Evolutionary conservation across 306 rosid genomes (phyloP).

Genomic region (Prunus campanulata): DNA sequence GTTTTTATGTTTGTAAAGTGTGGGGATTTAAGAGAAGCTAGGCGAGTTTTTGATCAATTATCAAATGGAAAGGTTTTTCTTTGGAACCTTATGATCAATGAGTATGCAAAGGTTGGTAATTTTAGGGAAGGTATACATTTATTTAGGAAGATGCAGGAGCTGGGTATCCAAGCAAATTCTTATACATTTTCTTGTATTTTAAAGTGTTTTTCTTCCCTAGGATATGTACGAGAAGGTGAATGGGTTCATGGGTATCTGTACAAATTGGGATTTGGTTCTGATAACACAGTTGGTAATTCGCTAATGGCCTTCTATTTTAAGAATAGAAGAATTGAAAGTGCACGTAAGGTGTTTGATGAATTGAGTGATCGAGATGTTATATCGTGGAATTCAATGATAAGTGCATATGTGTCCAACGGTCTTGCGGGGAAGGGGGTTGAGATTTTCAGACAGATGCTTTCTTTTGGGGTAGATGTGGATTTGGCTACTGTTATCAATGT

Average conservation of each 20-base stretch:
- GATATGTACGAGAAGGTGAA: slow-evolving; percentile 42
- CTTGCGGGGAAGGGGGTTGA: slow-evolving; percentile 40
- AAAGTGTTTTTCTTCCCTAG: slow-evolving; percentile 60
- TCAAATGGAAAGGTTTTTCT: slow-evolving; percentile 52
- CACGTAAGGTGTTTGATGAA: slow-evolving; percentile 67
- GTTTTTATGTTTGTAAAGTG: slow-evolving; percentile 72
- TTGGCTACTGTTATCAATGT: slow-evolving; percentile 61
- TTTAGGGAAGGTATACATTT: slow-evolving; percentile 47
- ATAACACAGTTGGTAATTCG: slow-evolving; percentile 49
- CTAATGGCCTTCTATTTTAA: slow-evolving; percentile 53
- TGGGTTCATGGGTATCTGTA: slow-evolving; percentile 53
- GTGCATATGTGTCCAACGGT: slow-evolving; percentile 57
- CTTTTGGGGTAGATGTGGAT: slow-evolving; percentile 41
- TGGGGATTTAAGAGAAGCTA: slow-evolving; percentile 56
- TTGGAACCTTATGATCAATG: slow-evolving; percentile 69
- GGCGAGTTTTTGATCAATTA: slow-evolving; percentile 48
- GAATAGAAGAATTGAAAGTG: slow-evolving; percentile 51
- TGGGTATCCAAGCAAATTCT: slow-evolving; percentile 49
- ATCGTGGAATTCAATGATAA: slow-evolving; percentile 83
- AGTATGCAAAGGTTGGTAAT: slow-evolving; percentile 54
- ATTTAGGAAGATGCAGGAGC: slow-evolving; percentile 53
- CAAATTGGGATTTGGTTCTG: slow-evolving; percentile 48
- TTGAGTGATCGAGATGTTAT: slow-evolving; percentile 61
- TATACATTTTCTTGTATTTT: slow-evolving; percentile 57
- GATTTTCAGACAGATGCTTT: slow-evolving; percentile 48